A percentile compares a stretch with the other conserved stretches of the same genome.
Evolutionary conservation across 495 filamentous ascomycete genomes (phyloP).

Genomic region (Aspergillus biplanus): DNA sequence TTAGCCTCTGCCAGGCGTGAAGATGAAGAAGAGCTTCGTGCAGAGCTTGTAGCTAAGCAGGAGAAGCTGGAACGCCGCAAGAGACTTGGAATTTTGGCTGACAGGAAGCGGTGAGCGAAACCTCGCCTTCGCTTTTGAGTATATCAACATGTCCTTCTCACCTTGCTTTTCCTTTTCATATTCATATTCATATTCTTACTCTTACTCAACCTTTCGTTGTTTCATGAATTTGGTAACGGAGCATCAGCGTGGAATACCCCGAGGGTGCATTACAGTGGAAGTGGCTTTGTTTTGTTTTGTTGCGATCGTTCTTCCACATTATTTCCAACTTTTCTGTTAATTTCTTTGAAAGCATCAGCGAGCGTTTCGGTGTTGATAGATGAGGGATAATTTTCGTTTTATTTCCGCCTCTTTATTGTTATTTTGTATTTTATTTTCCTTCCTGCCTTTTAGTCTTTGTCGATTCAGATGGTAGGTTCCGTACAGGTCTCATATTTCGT

Average conservation of each 20-base stretch:
- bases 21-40: slow-evolving; percentile 59
- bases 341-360: slow-evolving; percentile 34
- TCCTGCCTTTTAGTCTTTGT: slow-evolving; percentile 16
- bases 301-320: neutral
- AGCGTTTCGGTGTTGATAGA: slow-evolving; percentile 44
- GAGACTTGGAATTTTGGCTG: slow-evolving; percentile 52
- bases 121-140: neutral
- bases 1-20: slow-evolving; percentile 56
- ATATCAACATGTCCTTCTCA: neutral
- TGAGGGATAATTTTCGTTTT: slow-evolving; percentile 27
- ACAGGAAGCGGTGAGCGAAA: slow-evolving; percentile 34
- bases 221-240: slow-evolving; percentile 21
- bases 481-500: slow-evolving; percentile 33
- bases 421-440: slow-evolving; percentile 25
- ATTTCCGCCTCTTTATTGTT: slow-evolving; percentile 18
- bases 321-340: slow-evolving; percentile 6
- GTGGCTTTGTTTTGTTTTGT: slow-evolving; percentile 19
- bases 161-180: slow-evolving; percentile 4
- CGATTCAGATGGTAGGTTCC: slow-evolving; percentile 27
- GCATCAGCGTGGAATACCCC: slow-evolving; percentile 36
- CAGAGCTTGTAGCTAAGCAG: slow-evolving; percentile 57
- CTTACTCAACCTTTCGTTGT: too few species aligned
- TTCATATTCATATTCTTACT: neutral
- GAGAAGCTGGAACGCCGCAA: slow-evolving; percentile 61
- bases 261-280: slow-evolving; percentile 30